Evolutionary conservation across 768 basidiomycete genomes (phyloP), one percentile per base, ranked within the genome.

Genomic region (Crassisporium funariophilum): DNA sequence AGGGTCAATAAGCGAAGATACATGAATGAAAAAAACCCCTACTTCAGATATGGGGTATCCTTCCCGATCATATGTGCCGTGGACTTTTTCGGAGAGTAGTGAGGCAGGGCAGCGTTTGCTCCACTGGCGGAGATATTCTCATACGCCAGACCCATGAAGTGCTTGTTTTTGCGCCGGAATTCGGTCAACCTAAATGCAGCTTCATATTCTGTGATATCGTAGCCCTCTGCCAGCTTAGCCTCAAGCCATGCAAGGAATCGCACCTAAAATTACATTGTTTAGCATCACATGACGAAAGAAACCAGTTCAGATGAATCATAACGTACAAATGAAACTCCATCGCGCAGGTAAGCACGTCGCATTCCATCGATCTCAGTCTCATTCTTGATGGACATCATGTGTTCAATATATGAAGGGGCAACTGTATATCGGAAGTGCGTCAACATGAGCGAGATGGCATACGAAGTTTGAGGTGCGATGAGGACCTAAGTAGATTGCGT

Each of bases 161-260:
- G 70, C 67, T 84, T 84, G 55, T 79, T 75, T 59, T 82, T 76
- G 58, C 80, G 72, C 50, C 92, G 76, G 63, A 81, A 90, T 66
- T 88, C 84, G 0, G 84, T 87, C 46, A 97, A 70, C 43, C 89
- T 81, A 64, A 85, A 90, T 1, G 83, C 90, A 10, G 95, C 94
- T 61, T 95, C 91, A 72, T 88, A 97, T 67, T 98, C 95, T 5
- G 88, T 88, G 54, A 98, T 86, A 49, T 86, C 79, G 59, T 88
- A 88, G 40, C 87, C 87, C 48, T 86, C 78, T 17, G 71, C 64
- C 29, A 95, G 73, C 65, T 91, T 88, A 47, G 81, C 68, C 46
- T 98, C 93, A 2, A 99, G 73, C 92, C 93, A 95, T 1, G 92
- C 88, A 48, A 94, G 80, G 83, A 92, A 98, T 59, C 75, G 76